Evolutionary conservation across 306 rosid species (phyloP), one percentile per base, ranked within the genome.

Genomic region (Cicer bijugum): DNA sequence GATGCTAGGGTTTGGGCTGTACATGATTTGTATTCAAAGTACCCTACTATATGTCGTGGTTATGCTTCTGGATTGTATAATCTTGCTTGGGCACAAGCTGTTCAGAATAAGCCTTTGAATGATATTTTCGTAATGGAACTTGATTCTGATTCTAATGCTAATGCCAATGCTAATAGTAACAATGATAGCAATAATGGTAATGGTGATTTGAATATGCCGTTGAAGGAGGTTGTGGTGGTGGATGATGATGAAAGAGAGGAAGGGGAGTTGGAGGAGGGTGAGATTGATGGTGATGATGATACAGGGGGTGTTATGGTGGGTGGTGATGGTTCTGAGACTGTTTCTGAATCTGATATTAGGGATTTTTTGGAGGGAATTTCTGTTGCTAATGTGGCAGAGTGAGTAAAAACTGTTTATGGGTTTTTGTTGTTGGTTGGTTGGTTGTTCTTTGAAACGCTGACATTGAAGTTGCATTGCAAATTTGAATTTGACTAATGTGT

Each of bases 211-310:
- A 86, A 72, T 67, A 85, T 39, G 33, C 43, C 75, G 16, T n/a
- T 68, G 47, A 86, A 72, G 61, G 82, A 82, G 37, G 42, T 72
- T 5, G 78, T 76, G 16, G 44, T 81, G 15, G 48, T 82, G 60
- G 86, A 85, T 83, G 82, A 58, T 82, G 82, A 53, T 61, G 95
- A 86, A 14, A 93, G 80, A 78, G 98, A 95, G 75, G 99, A 94
- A 17, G 99, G 96, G 58, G 99, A 94, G 74, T 76, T 94, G 69
- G 99, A 94, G 85, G 99, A 95, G 82, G 99, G 99, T n/a, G 99
- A 95, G 89, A 95, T 95, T 87, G 99, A 87, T 51, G 83, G 86
- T 80, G 99, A 91, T 47, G 84, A 89, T n/a, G 99, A 91, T 53
- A 70, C 86, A 1, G 37, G 68, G 57, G 58, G 66, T 53, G 59